Percentiles rank a stretch among this genome's conserved stretches.
Evolutionary conservation across 805 yeast genomes (phyloP).

Genomic region (Yamadazyma phyllophila): DNA sequence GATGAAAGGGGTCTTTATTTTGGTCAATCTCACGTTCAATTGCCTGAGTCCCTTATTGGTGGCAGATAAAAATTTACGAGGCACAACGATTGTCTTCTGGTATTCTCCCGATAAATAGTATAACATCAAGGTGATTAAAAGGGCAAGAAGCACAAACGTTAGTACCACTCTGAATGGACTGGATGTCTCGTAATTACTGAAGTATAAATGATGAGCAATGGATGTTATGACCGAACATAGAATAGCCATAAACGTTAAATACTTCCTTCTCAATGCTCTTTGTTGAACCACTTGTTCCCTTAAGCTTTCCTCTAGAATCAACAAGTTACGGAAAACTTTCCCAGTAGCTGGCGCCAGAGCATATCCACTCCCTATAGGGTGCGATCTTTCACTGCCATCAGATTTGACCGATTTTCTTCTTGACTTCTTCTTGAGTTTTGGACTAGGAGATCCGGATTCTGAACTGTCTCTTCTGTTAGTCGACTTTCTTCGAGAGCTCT

Average conservation of each 20-base stretch:
- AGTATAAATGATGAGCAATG: slow-evolving; percentile 37
- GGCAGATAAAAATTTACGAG: slow-evolving; percentile 73
- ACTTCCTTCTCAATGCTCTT: slow-evolving; percentile 59
- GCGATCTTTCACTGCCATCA: slow-evolving; percentile 25
- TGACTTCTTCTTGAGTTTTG: slow-evolving; percentile 22
- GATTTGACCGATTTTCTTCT: slow-evolving; percentile 24
- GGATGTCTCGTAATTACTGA: slow-evolving; percentile 21
- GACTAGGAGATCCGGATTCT: slow-evolving; percentile 16
- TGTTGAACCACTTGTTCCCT: slow-evolving; percentile 79
- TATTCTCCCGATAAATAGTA: slow-evolving; percentile 91
- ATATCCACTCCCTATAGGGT: slow-evolving; percentile 26
- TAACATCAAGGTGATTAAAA: slow-evolving; percentile 64
- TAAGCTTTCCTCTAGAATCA: slow-evolving; percentile 82
- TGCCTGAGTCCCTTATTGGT: slow-evolving; percentile 89
- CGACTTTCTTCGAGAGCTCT: slow-evolving; percentile 9
- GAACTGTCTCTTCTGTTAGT: slow-evolving; percentile 15
- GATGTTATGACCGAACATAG: slow-evolving; percentile 41
- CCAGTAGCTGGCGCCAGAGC: slow-evolving; percentile 52
- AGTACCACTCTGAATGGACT: slow-evolving; percentile 38
- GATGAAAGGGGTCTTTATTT: slow-evolving; percentile 43
- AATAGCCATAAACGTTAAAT: slow-evolving; percentile 49
- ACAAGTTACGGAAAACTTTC: slow-evolving; percentile 74
- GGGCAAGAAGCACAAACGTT: slow-evolving; percentile 60
- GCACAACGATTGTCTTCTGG: slow-evolving; percentile 75
- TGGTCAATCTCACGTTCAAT: slow-evolving; percentile 73